Evolutionary conservation across 345 rosid species (phyloP).

Genomic region (Schrenkiella parvula): DNA sequence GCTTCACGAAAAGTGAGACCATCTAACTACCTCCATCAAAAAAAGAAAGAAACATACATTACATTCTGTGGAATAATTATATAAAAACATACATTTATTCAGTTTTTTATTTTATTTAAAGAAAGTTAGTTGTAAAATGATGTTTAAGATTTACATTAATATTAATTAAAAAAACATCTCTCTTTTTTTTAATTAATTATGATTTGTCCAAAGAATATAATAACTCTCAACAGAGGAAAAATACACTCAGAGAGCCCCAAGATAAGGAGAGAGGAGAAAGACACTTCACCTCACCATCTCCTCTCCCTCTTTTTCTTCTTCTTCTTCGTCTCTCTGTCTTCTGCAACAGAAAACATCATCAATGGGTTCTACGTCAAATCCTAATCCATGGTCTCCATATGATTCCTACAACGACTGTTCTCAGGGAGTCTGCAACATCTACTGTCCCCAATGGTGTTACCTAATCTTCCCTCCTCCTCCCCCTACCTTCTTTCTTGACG

Average conservation of each 20-base stretch:
- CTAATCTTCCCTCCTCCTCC: constrained; percentile 77
- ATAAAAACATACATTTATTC: background rate
- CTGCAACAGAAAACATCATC: constrained; percentile 6
- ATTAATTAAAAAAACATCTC: background rate
- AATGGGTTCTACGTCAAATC: constrained; percentile 31
- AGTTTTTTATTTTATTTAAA: background rate
- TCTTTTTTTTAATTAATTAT: background rate
- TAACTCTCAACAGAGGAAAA: background rate
- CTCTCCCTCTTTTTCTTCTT: background rate
- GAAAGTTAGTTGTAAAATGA: constrained; percentile 16
- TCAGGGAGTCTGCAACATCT: constrained; percentile 67
- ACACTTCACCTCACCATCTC: constrained; percentile 21
- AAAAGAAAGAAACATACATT: background rate
- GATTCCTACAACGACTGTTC: constrained; percentile 72
- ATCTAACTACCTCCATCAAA: background rate
- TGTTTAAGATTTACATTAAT: background rate
- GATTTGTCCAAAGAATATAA: background rate
- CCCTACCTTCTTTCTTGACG: constrained; percentile 40
- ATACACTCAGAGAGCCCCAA: constrained; percentile 1
- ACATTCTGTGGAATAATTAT: background rate
- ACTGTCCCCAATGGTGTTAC: constrained; percentile 90
- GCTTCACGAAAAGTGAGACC: constrained; percentile 12
- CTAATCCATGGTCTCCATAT: constrained; percentile 41
- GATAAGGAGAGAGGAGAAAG: constrained; percentile 21
- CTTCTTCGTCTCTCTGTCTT: background rate